Conservation (phyloP, 164 flowering plant genomes). For the Aristolochia fimbriata region DNA sequence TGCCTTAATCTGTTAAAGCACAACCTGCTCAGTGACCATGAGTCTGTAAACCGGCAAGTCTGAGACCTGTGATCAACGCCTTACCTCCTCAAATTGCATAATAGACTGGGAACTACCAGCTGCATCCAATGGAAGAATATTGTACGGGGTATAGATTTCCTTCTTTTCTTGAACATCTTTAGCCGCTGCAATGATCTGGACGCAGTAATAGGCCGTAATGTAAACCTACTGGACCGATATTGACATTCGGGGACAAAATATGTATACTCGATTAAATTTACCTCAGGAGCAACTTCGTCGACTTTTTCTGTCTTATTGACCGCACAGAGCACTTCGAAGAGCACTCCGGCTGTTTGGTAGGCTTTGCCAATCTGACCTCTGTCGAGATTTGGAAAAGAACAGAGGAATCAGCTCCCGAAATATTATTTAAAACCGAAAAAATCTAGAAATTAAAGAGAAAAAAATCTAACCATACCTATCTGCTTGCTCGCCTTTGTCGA, state of each 20-base stretch:
- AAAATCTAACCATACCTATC: constrained; percentile 92
- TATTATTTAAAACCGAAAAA: background rate
- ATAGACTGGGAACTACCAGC: constrained; percentile 88
- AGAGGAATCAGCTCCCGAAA: background rate
- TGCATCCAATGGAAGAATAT: constrained; percentile 93
- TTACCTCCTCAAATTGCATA: constrained; percentile 96
- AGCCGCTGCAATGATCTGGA: constrained; percentile 97
- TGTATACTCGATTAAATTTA: constrained; percentile 13
- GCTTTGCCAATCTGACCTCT: constrained; percentile 95
- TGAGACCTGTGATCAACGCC: background rate
- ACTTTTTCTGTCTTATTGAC: constrained; percentile 91
- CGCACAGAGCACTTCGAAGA: constrained; percentile 96
- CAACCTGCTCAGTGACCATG: background rate
- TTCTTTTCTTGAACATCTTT: constrained; percentile 92
- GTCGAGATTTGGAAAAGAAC: constrained; percentile 2
- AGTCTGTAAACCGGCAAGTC: background rate
- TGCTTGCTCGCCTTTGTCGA: constrained; percentile 91
- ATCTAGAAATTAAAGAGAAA: too few species aligned
- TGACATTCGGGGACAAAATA: too few species aligned
- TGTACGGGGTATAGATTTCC: constrained; percentile 85
- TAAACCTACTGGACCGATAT: too few species aligned
- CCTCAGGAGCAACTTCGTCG: constrained; percentile 99
- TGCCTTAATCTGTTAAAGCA: constrained; percentile 67
- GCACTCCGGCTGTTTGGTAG: constrained; percentile 93
- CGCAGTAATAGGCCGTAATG: too few species aligned